Conservation (phyloP, 768 basidiomycete genomes). For the Dioszegia crocea region DNA sequence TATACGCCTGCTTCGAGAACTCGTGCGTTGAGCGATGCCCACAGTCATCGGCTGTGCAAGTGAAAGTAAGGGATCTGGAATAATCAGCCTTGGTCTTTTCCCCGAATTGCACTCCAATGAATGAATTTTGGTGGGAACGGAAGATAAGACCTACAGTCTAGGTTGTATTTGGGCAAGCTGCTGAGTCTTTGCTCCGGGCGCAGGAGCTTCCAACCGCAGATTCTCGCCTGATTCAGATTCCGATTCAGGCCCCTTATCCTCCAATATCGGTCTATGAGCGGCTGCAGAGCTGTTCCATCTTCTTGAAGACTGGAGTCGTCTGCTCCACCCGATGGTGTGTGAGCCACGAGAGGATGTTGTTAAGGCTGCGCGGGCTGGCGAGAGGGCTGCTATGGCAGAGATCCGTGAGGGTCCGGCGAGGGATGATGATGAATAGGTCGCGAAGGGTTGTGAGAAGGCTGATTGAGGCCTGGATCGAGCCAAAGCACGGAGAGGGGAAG, state of each 20-base stretch:
- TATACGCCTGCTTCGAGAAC: constrained; percentile 79
- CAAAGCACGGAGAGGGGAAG: background rate
- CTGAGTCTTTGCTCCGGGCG: constrained; percentile 14
- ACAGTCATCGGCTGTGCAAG: constrained; percentile 54
- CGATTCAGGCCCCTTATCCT: background rate
- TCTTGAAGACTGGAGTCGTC: background rate
- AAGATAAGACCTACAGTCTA: constrained; percentile 31
- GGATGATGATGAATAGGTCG: background rate
- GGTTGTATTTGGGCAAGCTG: constrained; percentile 35
- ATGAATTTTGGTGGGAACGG: background rate
- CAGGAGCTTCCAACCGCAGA: constrained; percentile 10
- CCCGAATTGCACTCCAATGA: background rate
- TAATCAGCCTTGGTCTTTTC: background rate
- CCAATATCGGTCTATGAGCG: background rate
- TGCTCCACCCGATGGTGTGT: background rate
- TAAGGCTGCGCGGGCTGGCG: background rate
- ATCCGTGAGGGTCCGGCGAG: background rate
- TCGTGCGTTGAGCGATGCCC: constrained; percentile 77
- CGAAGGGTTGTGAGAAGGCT: background rate
- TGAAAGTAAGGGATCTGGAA: constrained; percentile 47
- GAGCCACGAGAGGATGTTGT: background rate
- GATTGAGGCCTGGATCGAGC: background rate
- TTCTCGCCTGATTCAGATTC: background rate
- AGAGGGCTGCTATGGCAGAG: background rate
- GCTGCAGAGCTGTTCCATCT: constrained; percentile 7